These are phyloP conservation scores for Pseudogymnoascus sp. DNA, from an alignment of 2,329 filamentous ascomycete genomes.

Conservation along the genomic window DNA sequence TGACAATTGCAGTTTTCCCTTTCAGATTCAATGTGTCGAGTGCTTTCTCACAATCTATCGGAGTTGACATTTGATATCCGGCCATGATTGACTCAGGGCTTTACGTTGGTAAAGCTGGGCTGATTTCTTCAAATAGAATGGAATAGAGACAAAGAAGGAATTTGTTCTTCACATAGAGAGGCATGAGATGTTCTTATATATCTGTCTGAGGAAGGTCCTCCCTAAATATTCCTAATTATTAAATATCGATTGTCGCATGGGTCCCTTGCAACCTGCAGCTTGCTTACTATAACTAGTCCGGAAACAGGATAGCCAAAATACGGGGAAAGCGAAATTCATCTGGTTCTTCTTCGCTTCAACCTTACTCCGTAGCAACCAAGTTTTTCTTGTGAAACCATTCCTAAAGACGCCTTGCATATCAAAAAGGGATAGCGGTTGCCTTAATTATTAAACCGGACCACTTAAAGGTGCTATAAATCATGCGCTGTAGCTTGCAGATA, in stretches of 20 bases:
- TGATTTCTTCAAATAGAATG: neutral
- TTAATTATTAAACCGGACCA: no score
- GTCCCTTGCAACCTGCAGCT: neutral
- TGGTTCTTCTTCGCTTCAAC: no score
- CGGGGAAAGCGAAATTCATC: neutral
- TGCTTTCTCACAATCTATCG: slow-evolving; percentile 15
- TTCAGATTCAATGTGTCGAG: slow-evolving; percentile 20
- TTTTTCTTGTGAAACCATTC: no score
- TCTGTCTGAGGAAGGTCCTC: neutral
- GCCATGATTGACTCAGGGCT: neutral
- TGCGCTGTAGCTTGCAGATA: no score
- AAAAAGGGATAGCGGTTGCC: no score
- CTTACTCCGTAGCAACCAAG: no score
- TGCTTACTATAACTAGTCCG: neutral
- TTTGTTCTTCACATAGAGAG: neutral
- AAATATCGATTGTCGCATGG: neutral
- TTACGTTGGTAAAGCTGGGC: neutral
- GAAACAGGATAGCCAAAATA: neutral
- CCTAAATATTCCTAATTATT: neutral
- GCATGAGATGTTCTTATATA: neutral
- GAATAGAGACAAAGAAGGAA: neutral
- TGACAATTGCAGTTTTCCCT: slow-evolving; percentile 29
- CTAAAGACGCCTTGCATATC: no score
- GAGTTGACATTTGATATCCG: neutral
- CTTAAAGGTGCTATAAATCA: no score